Conservation (phyloP, 2,329 filamentous ascomycete genomes). For the Geoglossum cookeanum region DNA sequence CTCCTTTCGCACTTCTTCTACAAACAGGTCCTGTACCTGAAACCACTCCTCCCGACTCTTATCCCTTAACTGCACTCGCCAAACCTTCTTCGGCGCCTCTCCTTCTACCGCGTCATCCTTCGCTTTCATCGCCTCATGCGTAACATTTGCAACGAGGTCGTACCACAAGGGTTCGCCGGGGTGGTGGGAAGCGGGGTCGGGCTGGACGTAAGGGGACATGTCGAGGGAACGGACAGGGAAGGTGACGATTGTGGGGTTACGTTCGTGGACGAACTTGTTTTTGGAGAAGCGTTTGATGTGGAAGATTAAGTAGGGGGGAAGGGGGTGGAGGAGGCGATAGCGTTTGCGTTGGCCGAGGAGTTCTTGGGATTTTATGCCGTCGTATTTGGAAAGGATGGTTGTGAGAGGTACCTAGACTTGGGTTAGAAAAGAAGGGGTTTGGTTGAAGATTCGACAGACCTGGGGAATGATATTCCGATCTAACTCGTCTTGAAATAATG, state of each 20-base stretch:
- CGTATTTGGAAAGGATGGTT: conserved; percentile 76
- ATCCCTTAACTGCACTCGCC: conserved; percentile 81
- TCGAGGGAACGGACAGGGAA: conserved; percentile 77
- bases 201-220: conserved; percentile 79
- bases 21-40: conserved; percentile 82
- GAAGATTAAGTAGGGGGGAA: conserved; percentile 80
- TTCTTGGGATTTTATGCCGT: conserved; percentile 72
- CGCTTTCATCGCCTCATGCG: conserved; percentile 60
- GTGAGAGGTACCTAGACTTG: conserved; percentile 41
- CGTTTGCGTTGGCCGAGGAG: conserved; percentile 74
- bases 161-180: conserved; percentile 77
- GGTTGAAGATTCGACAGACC: conserved; percentile 24
- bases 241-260: conserved; percentile 95
- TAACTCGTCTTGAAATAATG: conserved; percentile 87
- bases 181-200: conserved; percentile 51
- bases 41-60: conserved; percentile 74
- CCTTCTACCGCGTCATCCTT: conserved; percentile 72
- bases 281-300: conserved; percentile 94
- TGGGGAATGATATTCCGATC: conserved; percentile 94
- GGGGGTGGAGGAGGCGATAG: conserved; percentile 73
- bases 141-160: conserved; percentile 90
- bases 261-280: conserved; percentile 91
- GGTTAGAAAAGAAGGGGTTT: background rate
- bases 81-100: conserved; percentile 79
- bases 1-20: conserved; percentile 76